phyloP scores from a whole-genome alignment of 1,284 basidiomycete genomes.

The Sutorius eximius region DNA sequence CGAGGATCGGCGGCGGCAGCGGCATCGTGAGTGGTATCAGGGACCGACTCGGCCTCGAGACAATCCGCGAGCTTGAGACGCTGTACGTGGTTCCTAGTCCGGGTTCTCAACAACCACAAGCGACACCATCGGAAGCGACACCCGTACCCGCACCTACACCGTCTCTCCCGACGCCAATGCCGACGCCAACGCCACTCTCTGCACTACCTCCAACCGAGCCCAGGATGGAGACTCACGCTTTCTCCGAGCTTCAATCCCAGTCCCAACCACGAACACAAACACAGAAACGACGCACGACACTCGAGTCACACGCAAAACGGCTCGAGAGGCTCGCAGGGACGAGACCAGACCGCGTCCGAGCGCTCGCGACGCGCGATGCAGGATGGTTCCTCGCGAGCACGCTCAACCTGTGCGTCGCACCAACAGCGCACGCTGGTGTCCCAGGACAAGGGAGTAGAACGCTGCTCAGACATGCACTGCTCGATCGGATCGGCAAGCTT shows the following conservation, averaged over 20 bases:
- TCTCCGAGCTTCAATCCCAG: neutral
- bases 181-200: neutral
- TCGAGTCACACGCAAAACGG: slow-evolving; percentile 6
- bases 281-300: neutral
- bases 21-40: slow-evolving; percentile 13
- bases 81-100: slow-evolving; percentile 13
- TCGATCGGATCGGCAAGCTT: slow-evolving; percentile 29
- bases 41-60: slow-evolving; percentile 27
- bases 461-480: slow-evolving; percentile 18
- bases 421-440: neutral
- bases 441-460: too few relatives aligned
- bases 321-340: slow-evolving; percentile 15
- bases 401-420: slow-evolving; percentile 24
- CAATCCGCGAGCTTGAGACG: slow-evolving; percentile 27
- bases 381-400: slow-evolving; percentile 30
- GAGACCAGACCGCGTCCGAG: slow-evolving; percentile 21
- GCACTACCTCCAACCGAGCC: neutral
- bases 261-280: neutral
- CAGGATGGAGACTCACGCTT: too few relatives aligned
- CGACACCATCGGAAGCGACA: neutral
- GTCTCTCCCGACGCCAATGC: neutral
- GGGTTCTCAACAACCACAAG: neutral
- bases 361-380: slow-evolving; percentile 26
- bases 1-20: too few relatives aligned
- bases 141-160: neutral